A percentile compares a stretch with the other conserved stretches of the same genome.
phyloP scores from a whole-genome alignment of 371 early-diverging fungal species.

The Lichtheimia ornata region DNA sequence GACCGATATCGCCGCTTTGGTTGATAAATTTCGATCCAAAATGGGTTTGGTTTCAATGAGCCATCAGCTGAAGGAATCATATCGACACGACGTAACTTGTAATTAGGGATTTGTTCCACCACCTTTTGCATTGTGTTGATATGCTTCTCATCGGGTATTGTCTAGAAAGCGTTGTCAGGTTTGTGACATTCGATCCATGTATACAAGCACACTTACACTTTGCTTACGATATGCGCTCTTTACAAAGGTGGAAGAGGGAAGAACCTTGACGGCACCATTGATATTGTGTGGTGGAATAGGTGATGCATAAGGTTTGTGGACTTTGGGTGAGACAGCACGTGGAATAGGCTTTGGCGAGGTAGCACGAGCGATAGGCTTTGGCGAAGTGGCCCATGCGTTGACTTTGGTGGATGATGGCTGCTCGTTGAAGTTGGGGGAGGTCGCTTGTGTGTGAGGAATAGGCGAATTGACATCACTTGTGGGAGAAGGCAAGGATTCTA shows the following conservation, averaged over 20 bases:
- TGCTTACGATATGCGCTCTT: background rate
- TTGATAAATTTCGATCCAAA: slow-evolving; percentile 20
- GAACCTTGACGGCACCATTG: background rate
- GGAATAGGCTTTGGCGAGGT: background rate
- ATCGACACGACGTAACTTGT: slow-evolving; percentile 15
- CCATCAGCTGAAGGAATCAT: slow-evolving; percentile 18
- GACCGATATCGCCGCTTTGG: slow-evolving; percentile 10
- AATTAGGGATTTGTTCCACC: slow-evolving; percentile 13
- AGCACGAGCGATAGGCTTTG: too few relatives aligned
- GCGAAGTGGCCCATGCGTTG: too few relatives aligned
- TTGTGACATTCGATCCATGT: background rate
- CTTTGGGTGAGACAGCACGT: slow-evolving; percentile 1
- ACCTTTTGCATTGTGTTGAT: slow-evolving; percentile 12
- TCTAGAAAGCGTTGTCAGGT: background rate
- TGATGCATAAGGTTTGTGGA: background rate
- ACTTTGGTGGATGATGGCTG: too few relatives aligned
- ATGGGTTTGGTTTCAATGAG: slow-evolving; percentile 14
- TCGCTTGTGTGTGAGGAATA: background rate
- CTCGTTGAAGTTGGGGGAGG: background rate
- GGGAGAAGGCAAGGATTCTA: too few relatives aligned
- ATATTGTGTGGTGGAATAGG: background rate
- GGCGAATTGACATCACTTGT: too few relatives aligned
- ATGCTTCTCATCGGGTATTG: slow-evolving; percentile 13
- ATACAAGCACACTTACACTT: background rate
- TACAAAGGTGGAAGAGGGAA: background rate